A percentile compares a stretch with the other conserved stretches of the same genome.
Evolutionary conservation across 2,329 filamentous ascomycete genomes (phyloP).

Genomic region (Ceratocystis colombiana): DNA sequence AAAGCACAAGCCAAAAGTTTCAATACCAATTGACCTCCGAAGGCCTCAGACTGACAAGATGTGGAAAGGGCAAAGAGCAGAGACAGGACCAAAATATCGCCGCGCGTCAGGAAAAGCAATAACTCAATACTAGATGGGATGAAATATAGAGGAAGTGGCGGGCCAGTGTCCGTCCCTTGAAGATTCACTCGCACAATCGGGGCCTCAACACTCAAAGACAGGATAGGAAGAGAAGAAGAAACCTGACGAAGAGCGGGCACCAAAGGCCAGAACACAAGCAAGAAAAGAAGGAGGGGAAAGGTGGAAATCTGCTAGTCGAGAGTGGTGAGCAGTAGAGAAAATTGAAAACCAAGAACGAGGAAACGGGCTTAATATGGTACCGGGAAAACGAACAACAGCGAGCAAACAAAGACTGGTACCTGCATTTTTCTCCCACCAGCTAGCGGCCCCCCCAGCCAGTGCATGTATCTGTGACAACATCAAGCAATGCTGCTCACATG

Average conservation of each 20-base stretch:
- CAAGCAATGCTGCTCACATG: background rate
- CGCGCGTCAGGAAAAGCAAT: too few species aligned
- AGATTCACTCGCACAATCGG: too few species aligned
- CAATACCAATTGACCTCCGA: background rate
- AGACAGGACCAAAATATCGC: too few species aligned
- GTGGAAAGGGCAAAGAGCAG: background rate
- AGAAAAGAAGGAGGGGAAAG: constrained; percentile 3
- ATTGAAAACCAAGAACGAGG: background rate
- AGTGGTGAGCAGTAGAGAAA: background rate
- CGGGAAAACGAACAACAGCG: background rate
- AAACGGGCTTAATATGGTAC: background rate
- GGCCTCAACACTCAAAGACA: background rate
- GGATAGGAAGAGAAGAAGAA: background rate
- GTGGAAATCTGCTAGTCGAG: background rate
- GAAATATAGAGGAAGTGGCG: background rate
- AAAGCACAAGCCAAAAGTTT: background rate
- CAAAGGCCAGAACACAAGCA: background rate
- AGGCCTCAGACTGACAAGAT: background rate
- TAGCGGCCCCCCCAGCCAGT: too few species aligned
- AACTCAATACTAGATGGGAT: background rate
- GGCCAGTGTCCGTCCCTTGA: background rate
- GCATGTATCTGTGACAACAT: constrained; percentile 1
- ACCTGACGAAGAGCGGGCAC: background rate
- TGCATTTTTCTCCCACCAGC: constrained; percentile 3
- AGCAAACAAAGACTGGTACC: background rate